Base-by-base conservation (phyloP, 306 rosid genomes). In the Glycine tomentella region DNA sequence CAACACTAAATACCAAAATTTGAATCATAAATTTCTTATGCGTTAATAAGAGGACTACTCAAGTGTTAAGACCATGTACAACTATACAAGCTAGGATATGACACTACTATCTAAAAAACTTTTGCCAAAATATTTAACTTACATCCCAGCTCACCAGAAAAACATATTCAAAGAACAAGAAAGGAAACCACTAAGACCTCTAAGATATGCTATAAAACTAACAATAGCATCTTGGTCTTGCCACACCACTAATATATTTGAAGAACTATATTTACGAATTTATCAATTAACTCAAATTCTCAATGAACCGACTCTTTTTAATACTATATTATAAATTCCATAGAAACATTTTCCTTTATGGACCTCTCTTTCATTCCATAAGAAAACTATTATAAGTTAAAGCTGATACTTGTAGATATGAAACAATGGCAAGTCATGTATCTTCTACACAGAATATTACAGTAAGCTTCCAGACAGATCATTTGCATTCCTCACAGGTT, bases 321-420 rank as follows among this genome's bases (percentile, higher is more conserved):
- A 68, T 20, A 50, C 50, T 56, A 69, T 59, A 45, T 15, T 8
- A 57, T 13, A 49, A 76, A 82, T 49, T 63, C 63, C 57, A 17
- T 5, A 59, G 15, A 62, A 82, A 75, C 15, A 46, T 69, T 58
- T 46, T 61, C 58, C 67, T 59, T 64, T 50, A 17, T 40, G 50
- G 73, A n/a, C 63, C 52, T 36, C 63, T 17, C 59, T 49, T 68
- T n/a, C 58, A 82, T 76, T 69, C 68, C 78, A 76, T 20, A 20
- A 59, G 49, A 49, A 59, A 49, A 68, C 52, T 34, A 58, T 14
- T 46, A 68, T 36, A 75, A 42, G 20, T 62, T 34, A 74, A 66
- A 72, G 15, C 8, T 12, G 34, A 44, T 36, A 75, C 55, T 20
- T 33, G 46, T 10, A 74, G 73, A 52, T 55, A 33, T 62, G 56